These are phyloP conservation scores for Dioszegia crocea DNA, from an alignment of 768 basidiomycete genomes.

Conservation along the genomic window DNA sequence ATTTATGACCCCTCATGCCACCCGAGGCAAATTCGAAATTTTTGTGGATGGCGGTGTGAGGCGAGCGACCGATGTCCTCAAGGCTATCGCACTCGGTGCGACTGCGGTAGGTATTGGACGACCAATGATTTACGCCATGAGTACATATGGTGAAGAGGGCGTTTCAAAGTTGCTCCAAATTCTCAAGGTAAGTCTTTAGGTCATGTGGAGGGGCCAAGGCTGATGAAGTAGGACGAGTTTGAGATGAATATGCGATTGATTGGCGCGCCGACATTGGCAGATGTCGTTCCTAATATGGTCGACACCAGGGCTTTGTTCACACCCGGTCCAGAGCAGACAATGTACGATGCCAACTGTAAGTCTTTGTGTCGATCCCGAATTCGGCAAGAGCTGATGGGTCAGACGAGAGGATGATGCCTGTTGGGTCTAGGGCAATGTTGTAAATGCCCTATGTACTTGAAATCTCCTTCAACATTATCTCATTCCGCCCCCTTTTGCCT, in stretches of 20 bases:
- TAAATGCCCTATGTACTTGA: neutral
- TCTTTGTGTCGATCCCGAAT: slow-evolving; percentile 3
- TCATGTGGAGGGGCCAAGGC: neutral
- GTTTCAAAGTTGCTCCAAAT: slow-evolving; percentile 78
- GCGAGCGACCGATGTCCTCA: slow-evolving; percentile 81
- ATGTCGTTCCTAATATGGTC: slow-evolving; percentile 84
- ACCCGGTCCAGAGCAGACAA: slow-evolving; percentile 61
- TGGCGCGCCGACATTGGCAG: slow-evolving; percentile 73
- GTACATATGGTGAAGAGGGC: slow-evolving; percentile 74
- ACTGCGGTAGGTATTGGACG: slow-evolving; percentile 66
- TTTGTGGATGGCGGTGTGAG: slow-evolving; percentile 94
- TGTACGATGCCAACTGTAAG: slow-evolving; percentile 80
- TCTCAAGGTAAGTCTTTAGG: slow-evolving; percentile 49
- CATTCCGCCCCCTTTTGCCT: too few species aligned
- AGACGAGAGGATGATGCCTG: slow-evolving; percentile 28
- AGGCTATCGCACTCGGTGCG: slow-evolving; percentile 83
- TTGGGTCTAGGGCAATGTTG: slow-evolving; percentile 19
- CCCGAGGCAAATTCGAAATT: slow-evolving; percentile 68
- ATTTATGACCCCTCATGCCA: slow-evolving; percentile 55
- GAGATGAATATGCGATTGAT: slow-evolving; percentile 96
- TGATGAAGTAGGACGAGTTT: slow-evolving; percentile 76
- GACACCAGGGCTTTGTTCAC: slow-evolving; percentile 66
- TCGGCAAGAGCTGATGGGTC: neutral
- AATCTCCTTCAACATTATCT: neutral
- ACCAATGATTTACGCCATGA: slow-evolving; percentile 51